A percentile compares a stretch with the other conserved stretches of the same genome.
Conservation (phyloP, 2,329 filamentous ascomycete genomes). For the Talaromyces islandicus region DNA sequence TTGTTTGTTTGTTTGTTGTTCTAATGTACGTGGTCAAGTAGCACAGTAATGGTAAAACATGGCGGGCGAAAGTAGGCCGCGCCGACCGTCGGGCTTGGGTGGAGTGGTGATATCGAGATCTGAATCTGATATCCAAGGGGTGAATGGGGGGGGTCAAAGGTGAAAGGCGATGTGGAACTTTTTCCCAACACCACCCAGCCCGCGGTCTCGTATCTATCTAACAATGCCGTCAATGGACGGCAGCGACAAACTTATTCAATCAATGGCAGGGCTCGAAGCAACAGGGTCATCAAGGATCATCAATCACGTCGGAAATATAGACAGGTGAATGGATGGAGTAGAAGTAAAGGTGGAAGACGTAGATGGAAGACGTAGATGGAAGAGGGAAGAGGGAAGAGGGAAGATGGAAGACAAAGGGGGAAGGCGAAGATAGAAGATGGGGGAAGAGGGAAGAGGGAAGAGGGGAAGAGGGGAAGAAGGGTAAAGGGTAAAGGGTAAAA, state of each 20-base stretch:
- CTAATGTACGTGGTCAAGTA: background rate
- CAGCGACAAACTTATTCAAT: background rate
- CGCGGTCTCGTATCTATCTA: background rate
- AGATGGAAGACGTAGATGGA: background rate
- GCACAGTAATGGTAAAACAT: background rate
- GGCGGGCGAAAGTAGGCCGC: constrained; percentile 28
- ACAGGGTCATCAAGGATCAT: constrained; percentile 9
- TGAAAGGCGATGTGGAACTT: background rate
- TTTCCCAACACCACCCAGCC: background rate
- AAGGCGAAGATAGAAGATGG: background rate
- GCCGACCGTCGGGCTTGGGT: constrained; percentile 4
- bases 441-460: background rate
- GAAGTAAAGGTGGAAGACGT: no score
- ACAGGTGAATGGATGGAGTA: background rate
- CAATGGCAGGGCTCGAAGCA: background rate
- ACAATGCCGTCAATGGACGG: background rate
- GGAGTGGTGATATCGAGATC: background rate
- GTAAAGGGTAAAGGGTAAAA: background rate
- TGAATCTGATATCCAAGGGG: background rate
- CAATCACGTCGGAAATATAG: constrained; percentile 2
- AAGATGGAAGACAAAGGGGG: background rate
- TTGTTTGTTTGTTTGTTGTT: background rate
- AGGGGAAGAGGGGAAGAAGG: background rate
- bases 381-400: background rate
- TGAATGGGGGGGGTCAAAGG: no score